Percentiles rank a stretch among this genome's conserved stretches.
phyloP scores from a whole-genome alignment of 768 basidiomycete genomes.

The Erythrobasidium yunnanense region DNA sequence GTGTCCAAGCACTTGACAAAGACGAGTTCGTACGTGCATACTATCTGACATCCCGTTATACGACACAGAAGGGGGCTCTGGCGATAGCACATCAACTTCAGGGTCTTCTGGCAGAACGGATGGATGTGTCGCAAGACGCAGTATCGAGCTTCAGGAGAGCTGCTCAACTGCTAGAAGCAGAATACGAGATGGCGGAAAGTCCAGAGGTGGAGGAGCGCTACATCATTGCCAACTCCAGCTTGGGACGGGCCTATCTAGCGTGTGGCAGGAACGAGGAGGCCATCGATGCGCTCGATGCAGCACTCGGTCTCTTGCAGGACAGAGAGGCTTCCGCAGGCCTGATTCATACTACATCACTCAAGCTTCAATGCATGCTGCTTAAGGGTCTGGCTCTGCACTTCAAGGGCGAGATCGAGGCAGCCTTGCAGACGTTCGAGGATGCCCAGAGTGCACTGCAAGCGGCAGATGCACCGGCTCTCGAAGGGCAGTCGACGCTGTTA shows the following conservation, averaged over 20 bases:
- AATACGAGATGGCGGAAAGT: conserved; percentile 81
- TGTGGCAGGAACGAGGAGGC: conserved; percentile 53
- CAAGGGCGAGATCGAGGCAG: not conserved
- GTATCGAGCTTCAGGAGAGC: conserved; percentile 52
- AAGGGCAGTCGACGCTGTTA: not conserved
- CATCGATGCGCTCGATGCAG: conserved; percentile 60
- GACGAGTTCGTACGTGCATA: conserved; percentile 49
- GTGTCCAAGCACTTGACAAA: not conserved
- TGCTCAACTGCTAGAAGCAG: conserved; percentile 64
- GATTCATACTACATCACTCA: not conserved
- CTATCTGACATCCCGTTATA: conserved; percentile 71
- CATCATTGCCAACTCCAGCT: conserved; percentile 65
- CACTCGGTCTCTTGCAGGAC: conserved; percentile 54
- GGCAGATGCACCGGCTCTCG: not conserved
- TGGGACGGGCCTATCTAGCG: conserved; percentile 65
- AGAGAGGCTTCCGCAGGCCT: not conserved
- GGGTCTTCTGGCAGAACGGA: conserved; percentile 69
- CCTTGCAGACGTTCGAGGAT: conserved; percentile 13
- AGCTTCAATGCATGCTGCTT: conserved; percentile 11
- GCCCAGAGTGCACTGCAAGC: not conserved
- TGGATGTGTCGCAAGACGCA: conserved; percentile 60
- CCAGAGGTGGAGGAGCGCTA: conserved; percentile 64
- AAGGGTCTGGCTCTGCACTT: conserved; percentile 14
- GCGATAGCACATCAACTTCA: conserved; percentile 58
- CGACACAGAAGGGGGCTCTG: conserved; percentile 54